A percentile compares a stretch with the other conserved stretches of the same genome.
phyloP scores from a whole-genome alignment of 371 early-diverging fungal genomes.

The Mucor racemosus region DNA sequence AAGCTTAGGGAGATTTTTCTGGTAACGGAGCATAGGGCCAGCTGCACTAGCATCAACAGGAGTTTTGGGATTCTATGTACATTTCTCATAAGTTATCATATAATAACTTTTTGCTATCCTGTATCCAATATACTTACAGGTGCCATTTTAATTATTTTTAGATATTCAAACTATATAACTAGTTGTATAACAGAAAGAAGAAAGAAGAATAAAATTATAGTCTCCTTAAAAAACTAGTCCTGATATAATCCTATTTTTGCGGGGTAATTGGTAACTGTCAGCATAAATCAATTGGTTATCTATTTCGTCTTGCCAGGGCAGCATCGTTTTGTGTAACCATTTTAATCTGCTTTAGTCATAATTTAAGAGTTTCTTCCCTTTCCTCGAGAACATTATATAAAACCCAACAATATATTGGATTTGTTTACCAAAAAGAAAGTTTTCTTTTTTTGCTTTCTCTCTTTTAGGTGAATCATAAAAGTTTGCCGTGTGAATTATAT shows the following conservation, averaged over 20 bases:
- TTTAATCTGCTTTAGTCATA: conserved; percentile 5
- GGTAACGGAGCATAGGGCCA: conserved; percentile 70
- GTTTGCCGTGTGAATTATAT: conserved; percentile 4
- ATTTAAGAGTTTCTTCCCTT: background rate
- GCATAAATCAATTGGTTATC: conserved; percentile 10
- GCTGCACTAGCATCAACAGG: conserved; percentile 50
- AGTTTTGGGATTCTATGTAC: conserved; percentile 39
- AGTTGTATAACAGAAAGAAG: background rate
- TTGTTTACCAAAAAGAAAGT: background rate
- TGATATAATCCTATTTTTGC: conserved; percentile 2
- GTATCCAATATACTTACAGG: conserved; percentile 8
- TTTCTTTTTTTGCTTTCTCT: background rate
- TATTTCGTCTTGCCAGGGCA: background rate
- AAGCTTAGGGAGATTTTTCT: conserved; percentile 77
- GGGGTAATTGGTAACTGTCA: conserved; percentile 6
- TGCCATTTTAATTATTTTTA: conserved; percentile 10
- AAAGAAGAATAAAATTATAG: conserved; percentile 1
- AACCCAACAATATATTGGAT: background rate
- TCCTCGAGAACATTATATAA: background rate
- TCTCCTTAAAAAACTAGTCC: conserved; percentile 7
- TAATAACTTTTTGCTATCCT: too few species aligned
- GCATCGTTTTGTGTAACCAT: conserved; percentile 1
- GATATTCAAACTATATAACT: background rate
- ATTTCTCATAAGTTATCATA: background rate
- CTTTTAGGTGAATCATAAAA: conserved; percentile 7